These are phyloP conservation scores for Botrytis paeoniae DNA, from an alignment of 2,329 filamentous ascomycete species.

Conservation along the genomic window DNA sequence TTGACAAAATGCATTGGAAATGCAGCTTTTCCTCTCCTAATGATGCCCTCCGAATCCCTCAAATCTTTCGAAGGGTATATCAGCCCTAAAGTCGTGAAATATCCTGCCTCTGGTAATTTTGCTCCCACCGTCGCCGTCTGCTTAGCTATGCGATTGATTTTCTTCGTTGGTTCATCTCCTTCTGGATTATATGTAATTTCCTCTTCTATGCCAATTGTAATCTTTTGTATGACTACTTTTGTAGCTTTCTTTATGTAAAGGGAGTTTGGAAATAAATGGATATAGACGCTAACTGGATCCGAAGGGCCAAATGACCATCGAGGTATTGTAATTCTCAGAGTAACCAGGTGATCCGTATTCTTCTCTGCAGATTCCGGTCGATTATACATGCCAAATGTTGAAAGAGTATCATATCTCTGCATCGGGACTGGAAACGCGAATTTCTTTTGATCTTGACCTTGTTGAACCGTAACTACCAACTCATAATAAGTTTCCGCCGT, in stretches of 20 bases:
- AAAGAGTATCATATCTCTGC: slow-evolving; percentile 90
- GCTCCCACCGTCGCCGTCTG: slow-evolving; percentile 77
- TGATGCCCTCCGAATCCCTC: slow-evolving; percentile 80
- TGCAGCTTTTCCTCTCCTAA: slow-evolving; percentile 78
- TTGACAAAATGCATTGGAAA: slow-evolving; percentile 87
- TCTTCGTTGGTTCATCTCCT: slow-evolving; percentile 89
- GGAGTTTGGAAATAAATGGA: slow-evolving; percentile 87
- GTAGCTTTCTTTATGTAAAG: slow-evolving; percentile 90
- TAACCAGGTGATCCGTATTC: slow-evolving; percentile 86
- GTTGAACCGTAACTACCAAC: slow-evolving; percentile 91
- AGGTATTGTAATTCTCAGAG: slow-evolving; percentile 85
- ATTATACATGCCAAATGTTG: slow-evolving; percentile 99
- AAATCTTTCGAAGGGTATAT: slow-evolving; percentile 89
- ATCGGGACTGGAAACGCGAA: slow-evolving; percentile 89
- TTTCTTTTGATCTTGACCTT: slow-evolving; percentile 85
- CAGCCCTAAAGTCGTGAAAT: slow-evolving; percentile 86
- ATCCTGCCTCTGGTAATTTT: slow-evolving; percentile 86
- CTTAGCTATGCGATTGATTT: slow-evolving; percentile 81
- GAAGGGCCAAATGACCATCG: slow-evolving; percentile 95
- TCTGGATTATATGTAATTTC: slow-evolving; percentile 99
- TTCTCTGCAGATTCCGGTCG: slow-evolving; percentile 84
- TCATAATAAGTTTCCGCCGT: slow-evolving; percentile 98
- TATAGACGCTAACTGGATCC: slow-evolving; percentile 93
- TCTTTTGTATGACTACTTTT: slow-evolving; percentile 89
- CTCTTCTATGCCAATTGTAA: slow-evolving; percentile 91